Base-by-base conservation (phyloP, 176 grass and related monocot species). In the Aegilops sharonensis region DNA sequence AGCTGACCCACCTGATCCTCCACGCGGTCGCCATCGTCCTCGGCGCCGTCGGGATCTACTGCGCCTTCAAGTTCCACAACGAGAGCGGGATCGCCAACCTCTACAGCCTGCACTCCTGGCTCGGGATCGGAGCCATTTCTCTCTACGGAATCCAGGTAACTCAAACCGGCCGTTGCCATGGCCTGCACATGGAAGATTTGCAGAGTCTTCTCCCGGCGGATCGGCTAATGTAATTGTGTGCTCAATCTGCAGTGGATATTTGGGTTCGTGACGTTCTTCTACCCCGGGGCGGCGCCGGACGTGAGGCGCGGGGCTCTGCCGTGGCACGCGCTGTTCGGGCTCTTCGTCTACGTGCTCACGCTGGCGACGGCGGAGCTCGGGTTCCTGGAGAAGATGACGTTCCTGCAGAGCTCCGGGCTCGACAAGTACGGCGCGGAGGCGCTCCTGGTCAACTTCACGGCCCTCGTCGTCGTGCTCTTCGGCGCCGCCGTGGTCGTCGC, bases 41-140 rank as follows among this genome's bases (percentile, higher is more conserved):
- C 21, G 97, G 94, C 50, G 78, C 81, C 56, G 62, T 96, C 78
- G 97, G 94, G 21, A 92, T 99, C 81, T 96, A 96, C 87, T 94
- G 42, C 62, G 94, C 94, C 24, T 96, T 99, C 81, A 96, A 96
- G 76, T 87, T 27, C 80, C 97, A 99, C 92, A 94, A 99, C 11
- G 97, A 99, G 7, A 96, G 94, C 39, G 94, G 94, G 31, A 99
- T 99, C 81, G 88, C 68, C 73, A 99, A 99, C 91, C 81, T 94
- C 45, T 99, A 99, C 87, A 99, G 94, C 80, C 80, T 99, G 48
- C 94, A 96, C 83, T 96, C 97, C 31, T 99, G 97, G 92, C 88
- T 99, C 64, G 97, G 97, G 17, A 82, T 99, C 52, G 90, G 94
- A 8, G 89, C 97, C 17, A 99, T 96, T 60, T 80, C 80, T 29